These are phyloP conservation scores for Cryptomeria japonica DNA, from an alignment of 75 land plant species.

Conservation along the genomic window DNA sequence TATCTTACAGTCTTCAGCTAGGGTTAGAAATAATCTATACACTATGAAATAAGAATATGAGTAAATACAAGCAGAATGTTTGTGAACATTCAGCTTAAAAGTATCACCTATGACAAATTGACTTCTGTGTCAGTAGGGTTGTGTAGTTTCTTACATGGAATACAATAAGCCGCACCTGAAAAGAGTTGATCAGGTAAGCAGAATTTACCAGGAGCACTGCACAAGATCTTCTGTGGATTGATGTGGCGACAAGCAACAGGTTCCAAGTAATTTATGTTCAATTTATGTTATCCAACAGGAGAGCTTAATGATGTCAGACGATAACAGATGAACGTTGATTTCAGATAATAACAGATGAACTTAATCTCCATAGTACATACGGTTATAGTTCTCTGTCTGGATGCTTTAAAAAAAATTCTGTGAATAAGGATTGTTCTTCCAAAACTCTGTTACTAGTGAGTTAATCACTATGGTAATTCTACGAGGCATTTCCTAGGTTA, in stretches of 20 bases:
- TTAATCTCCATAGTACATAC: neutral
- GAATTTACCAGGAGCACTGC: neutral
- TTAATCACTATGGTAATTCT: neutral
- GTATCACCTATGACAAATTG: neutral
- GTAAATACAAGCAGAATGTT: neutral
- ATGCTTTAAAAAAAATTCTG: neutral
- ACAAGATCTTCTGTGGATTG: neutral
- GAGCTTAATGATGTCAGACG: neutral
- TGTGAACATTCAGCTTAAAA: neutral
- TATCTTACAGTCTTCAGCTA: neutral
- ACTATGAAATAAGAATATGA: neutral
- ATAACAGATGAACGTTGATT: neutral
- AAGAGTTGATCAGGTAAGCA: neutral
- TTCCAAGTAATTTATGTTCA: neutral
- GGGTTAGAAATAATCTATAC: constrained; percentile 1
- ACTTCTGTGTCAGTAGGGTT: neutral
- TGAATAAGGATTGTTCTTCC: neutral
- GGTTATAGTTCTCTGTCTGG: neutral
- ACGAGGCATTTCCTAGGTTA: neutral
- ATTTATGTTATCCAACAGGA: neutral
- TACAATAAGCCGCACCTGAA: neutral
- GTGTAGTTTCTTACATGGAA: neutral
- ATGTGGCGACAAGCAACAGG: neutral
- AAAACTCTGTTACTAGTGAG: neutral
- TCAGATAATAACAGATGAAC: neutral